Percentiles rank a stretch among this genome's conserved stretches.
Conservation (phyloP, 768 basidiomycete species). For the Lentinus brumalis region DNA sequence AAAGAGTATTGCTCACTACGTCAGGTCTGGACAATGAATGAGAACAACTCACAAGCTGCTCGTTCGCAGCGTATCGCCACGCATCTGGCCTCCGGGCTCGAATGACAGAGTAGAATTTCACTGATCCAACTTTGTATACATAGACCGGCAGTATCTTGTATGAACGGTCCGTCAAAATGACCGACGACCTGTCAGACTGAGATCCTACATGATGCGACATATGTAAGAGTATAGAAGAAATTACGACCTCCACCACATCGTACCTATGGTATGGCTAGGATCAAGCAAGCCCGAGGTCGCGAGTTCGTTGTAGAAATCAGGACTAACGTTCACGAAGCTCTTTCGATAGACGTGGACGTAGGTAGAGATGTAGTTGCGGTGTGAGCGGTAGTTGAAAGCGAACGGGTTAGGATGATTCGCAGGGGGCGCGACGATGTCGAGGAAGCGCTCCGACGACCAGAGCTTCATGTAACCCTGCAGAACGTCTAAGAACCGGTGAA, state of each 20-base stretch:
- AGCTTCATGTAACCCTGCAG: neutral
- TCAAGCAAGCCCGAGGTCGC: neutral
- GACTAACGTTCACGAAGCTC: neutral
- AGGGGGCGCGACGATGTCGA: neutral
- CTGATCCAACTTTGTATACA: neutral
- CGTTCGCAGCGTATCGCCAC: neutral
- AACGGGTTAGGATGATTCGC: neutral
- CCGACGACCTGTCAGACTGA: no score
- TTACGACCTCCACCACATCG: neutral
- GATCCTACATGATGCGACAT: no score
- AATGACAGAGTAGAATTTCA: neutral
- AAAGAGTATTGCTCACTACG: no score
- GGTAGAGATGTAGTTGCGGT: neutral
- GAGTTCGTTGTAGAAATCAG: neutral
- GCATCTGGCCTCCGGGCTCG: neutral
- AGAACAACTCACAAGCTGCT: no score
- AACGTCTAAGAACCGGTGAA: neutral
- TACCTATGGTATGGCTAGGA: neutral
- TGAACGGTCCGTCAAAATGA: no score
- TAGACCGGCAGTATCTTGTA: neutral
- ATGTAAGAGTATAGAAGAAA: no score
- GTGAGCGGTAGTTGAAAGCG: neutral
- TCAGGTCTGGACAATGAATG: no score
- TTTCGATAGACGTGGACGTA: constrained; percentile 1
- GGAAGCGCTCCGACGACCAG: neutral